These are phyloP conservation scores for Ilyonectria robusta DNA, from an alignment of 2,329 filamentous ascomycete genomes.

Conservation along the genomic window DNA sequence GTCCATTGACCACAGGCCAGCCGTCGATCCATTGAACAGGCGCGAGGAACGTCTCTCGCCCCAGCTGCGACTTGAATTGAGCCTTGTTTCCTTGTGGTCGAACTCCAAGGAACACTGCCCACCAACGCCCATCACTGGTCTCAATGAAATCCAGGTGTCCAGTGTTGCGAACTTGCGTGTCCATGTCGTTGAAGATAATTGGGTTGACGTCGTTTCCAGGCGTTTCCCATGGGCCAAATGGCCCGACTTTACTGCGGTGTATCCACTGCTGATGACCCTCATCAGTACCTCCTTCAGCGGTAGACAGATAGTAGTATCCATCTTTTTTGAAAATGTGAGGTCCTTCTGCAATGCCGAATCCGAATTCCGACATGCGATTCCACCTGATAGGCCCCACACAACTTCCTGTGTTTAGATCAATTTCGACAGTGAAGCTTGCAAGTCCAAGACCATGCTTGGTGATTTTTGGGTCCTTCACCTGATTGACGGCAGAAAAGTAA, in stretches of 20 bases:
- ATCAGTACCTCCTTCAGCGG: slow-evolving; percentile 64
- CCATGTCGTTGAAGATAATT: neutral
- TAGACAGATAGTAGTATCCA: slow-evolving; percentile 63
- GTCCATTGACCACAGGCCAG: neutral
- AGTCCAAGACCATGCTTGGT: neutral
- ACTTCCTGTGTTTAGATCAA: neutral
- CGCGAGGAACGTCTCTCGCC: neutral
- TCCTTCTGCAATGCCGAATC: slow-evolving; percentile 45
- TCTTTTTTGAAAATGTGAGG: slow-evolving; percentile 61
- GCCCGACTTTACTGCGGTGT: neutral
- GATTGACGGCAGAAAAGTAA: neutral
- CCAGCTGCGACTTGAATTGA: neutral
- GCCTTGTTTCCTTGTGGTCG: neutral
- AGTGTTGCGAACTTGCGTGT: neutral
- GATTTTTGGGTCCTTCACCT: neutral
- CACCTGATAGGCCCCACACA: neutral
- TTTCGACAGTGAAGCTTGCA: neutral
- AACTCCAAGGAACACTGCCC: neutral
- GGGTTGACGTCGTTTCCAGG: neutral
- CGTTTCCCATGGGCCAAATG: neutral
- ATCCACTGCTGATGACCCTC: slow-evolving; percentile 51
- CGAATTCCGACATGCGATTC: neutral
- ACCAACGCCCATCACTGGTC: neutral
- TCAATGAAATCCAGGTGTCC: neutral
- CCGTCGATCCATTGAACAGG: neutral